These are phyloP conservation scores for Coprinopsis sp. DNA, from an alignment of 768 basidiomycete genomes.

Conservation along the genomic window DNA sequence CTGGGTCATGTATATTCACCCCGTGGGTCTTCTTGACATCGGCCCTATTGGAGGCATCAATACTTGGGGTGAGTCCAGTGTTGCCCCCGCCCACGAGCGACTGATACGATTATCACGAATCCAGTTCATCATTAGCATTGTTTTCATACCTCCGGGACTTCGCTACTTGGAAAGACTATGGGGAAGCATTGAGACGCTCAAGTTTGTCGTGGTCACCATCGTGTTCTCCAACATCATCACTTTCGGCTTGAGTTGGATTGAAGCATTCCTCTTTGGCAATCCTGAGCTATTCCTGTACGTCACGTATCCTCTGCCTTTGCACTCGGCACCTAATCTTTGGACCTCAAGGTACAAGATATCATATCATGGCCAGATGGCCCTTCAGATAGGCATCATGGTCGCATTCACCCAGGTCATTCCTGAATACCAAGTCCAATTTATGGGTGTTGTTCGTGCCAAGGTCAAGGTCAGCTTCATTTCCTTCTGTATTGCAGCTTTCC, in stretches of 20 bases:
- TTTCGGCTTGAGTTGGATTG: constrained; percentile 84
- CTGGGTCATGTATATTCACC: constrained; percentile 74
- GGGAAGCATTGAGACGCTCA: constrained; percentile 81
- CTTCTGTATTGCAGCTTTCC: not conserved
- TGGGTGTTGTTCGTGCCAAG: constrained; percentile 77
- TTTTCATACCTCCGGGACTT: constrained; percentile 76
- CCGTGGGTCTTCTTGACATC: constrained; percentile 96
- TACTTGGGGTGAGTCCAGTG: constrained; percentile 68
- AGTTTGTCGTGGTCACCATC: constrained; percentile 79
- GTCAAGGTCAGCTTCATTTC: constrained; percentile 66
- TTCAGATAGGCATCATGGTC: constrained; percentile 85
- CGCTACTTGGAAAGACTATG: constrained; percentile 93
- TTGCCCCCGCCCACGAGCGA: not conserved
- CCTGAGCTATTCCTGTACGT: constrained; percentile 77
- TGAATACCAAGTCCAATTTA: constrained; percentile 93
- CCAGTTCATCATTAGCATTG: constrained; percentile 72
- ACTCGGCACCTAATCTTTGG: constrained; percentile 10
- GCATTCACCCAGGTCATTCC: constrained; percentile 98
- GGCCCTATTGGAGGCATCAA: constrained; percentile 76
- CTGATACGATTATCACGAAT: constrained; percentile 12
- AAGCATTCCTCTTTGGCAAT: constrained; percentile 64
- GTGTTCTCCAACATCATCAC: constrained; percentile 85
- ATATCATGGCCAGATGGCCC: constrained; percentile 90
- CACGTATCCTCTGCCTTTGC: constrained; percentile 3
- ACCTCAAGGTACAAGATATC: constrained; percentile 71